Conservation (phyloP, 495 filamentous ascomycete species). For the Aspergillus steynii region DNA sequence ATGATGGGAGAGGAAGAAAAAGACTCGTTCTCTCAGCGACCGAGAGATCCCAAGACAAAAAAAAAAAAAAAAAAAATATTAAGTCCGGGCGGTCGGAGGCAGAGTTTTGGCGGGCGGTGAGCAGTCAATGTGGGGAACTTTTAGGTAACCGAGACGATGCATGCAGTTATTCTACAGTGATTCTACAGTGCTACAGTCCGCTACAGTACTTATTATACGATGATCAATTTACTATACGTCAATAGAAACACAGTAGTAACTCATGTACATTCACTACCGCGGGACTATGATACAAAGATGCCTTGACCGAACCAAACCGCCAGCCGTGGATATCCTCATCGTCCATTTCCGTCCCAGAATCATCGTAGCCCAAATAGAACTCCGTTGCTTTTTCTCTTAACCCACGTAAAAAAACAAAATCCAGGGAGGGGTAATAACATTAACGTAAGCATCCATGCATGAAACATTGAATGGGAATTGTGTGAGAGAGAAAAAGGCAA, state of each 20-base stretch:
- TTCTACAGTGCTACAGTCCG: too few relatives aligned
- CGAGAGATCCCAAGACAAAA: slow-evolving; percentile 22
- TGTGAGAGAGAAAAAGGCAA: slow-evolving; percentile 3
- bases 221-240: not conserved
- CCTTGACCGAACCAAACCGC: slow-evolving; percentile 22
- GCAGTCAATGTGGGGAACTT: slow-evolving; percentile 21
- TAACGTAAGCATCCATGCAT: not conserved
- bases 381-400: slow-evolving; percentile 32
- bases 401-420: slow-evolving; percentile 23
- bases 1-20: slow-evolving; percentile 15
- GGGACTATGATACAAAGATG: slow-evolving; percentile 29
- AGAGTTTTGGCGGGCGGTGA: slow-evolving; percentile 44
- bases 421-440: slow-evolving; percentile 7
- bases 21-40: slow-evolving; percentile 21
- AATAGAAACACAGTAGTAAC: not conserved
- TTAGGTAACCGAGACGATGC: slow-evolving; percentile 4
- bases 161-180: not conserved
- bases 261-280: slow-evolving; percentile 28
- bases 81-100: slow-evolving; percentile 22
- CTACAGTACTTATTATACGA: too few relatives aligned
- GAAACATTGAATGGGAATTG: not conserved
- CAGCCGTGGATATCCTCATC: slow-evolving; percentile 17
- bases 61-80: slow-evolving; percentile 27
- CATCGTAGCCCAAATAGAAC: slow-evolving; percentile 32
- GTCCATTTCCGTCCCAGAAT: slow-evolving; percentile 14